Evolutionary conservation across 768 basidiomycete species (phyloP), one percentile per base, ranked within the genome.

Genomic region (Phanerochaete carnosa): DNA sequence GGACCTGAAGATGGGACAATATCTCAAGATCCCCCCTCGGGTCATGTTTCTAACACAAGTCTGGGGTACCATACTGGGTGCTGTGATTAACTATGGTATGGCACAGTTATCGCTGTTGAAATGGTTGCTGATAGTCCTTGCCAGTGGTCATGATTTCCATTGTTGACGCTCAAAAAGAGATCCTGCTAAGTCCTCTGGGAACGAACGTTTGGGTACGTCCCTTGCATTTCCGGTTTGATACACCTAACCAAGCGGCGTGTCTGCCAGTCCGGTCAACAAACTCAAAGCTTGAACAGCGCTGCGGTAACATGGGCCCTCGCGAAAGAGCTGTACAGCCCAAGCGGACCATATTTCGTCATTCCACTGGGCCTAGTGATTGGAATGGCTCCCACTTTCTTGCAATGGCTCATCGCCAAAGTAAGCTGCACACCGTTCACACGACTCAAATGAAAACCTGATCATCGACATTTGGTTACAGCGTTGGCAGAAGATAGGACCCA

Each of bases 301-400:
- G 84, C 85, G 2, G 77, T 87, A 3, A 86, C 86, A 3, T 88
- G 85, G 86, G 84, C 85, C 1, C 75, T 87, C 16, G 83, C 85
- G 5, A 83, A 83, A 58, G 68, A 84, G 45, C 70, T 87, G 3
- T 87, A 86, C 63, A 79, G 83, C 0, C 75, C 75, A 45, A 70
- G 75, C 37, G 83, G 84, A 0, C 82, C 80, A 7, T 87, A 87
- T 65, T 79, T 83, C 65, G 75, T 84, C 57, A 74, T 87, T 33
- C 85, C 84, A 0, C 70, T 85, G 70, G 74, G 77, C 47, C 69
- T 86, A 56, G 53, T 85, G 23, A 77, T 86, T 60, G 85, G 85
- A 11, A 79, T 83, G 73, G 75, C 75, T 2, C 77, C 79, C 0
- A 84, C 83, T 1, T 68, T 76, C 50, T 63, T 85, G 25, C 84